These are phyloP conservation scores for Ustilago tritici DNA, from an alignment of 1,284 basidiomycete species.

Conservation along the genomic window DNA sequence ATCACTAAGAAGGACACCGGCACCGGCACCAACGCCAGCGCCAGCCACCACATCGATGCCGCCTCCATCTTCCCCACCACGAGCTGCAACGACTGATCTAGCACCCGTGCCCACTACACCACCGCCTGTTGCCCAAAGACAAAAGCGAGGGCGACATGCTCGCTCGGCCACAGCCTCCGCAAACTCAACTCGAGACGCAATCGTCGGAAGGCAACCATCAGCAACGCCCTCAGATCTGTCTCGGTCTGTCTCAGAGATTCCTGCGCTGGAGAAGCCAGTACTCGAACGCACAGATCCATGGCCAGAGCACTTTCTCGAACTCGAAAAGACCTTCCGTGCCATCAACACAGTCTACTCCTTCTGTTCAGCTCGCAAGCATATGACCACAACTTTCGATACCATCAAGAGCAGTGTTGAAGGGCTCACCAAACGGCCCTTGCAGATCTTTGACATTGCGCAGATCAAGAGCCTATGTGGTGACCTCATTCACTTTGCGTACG, in stretches of 20 bases:
- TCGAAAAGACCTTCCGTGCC: slow-evolving; percentile 75
- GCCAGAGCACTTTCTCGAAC: slow-evolving; percentile 70
- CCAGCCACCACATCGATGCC: background rate
- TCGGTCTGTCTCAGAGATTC: slow-evolving; percentile 21
- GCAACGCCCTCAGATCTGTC: slow-evolving; percentile 26
- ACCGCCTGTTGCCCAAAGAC: slow-evolving; percentile 15
- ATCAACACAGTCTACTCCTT: slow-evolving; percentile 91
- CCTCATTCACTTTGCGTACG: slow-evolving; percentile 84
- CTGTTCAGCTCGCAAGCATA: slow-evolving; percentile 82
- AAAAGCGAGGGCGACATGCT: slow-evolving; percentile 23
- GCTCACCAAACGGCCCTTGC: slow-evolving; percentile 81
- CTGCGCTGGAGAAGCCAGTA: slow-evolving; percentile 26
- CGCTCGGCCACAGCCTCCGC: slow-evolving; percentile 28
- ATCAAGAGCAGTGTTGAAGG: slow-evolving; percentile 82
- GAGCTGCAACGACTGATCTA: slow-evolving; percentile 17
- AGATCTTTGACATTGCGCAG: slow-evolving; percentile 82
- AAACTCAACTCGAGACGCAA: slow-evolving; percentile 19
- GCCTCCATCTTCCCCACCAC: slow-evolving; percentile 9
- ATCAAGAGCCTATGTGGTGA: slow-evolving; percentile 89
- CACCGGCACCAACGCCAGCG: background rate
- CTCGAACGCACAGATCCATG: slow-evolving; percentile 58
- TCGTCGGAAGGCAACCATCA: slow-evolving; percentile 38
- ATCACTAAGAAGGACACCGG: background rate
- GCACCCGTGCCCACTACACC: slow-evolving; percentile 10
- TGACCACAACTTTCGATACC: slow-evolving; percentile 83